These are phyloP conservation scores for Porcisia hertigi DNA, from an alignment of 208 protist species.

Conservation along the genomic window DNA sequence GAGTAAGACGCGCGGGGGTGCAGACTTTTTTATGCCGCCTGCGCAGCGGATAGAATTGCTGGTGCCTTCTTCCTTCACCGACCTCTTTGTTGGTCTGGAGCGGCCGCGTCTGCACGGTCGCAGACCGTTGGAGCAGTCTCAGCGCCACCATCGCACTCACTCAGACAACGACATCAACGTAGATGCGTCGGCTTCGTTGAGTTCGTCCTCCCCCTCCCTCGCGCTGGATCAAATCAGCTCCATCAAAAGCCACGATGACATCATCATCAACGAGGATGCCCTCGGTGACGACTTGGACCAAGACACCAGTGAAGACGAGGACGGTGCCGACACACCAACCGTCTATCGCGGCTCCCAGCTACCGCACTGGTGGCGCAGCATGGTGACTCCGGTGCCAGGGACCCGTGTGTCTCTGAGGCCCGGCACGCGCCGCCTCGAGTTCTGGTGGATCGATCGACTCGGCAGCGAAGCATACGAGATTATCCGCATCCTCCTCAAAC, in stretches of 20 bases:
- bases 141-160: not conserved
- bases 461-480: conserved; percentile 33
- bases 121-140: not conserved
- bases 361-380: conserved; percentile 37
- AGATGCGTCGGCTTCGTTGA: not conserved
- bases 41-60: not conserved
- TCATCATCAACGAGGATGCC: not conserved
- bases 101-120: conserved; percentile 12
- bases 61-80: conserved; percentile 11
- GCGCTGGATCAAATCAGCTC: conserved; percentile 2
- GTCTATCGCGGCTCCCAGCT: conserved; percentile 27
- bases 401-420: conserved; percentile 19
- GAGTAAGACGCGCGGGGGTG: not conserved
- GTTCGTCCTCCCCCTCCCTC: not conserved
- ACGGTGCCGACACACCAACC: conserved; percentile 21
- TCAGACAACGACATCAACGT: not conserved
- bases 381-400: conserved; percentile 22
- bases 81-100: conserved; percentile 30
- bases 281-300: conserved; percentile 12
- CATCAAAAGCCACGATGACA: not conserved
- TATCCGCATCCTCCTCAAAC: conserved; percentile 21
- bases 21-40: not conserved
- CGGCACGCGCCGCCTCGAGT: conserved; percentile 21
- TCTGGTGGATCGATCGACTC: conserved; percentile 40
- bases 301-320: conserved; percentile 17